Percentiles rank a stretch among this genome's conserved stretches.
phyloP scores from a whole-genome alignment of 164 flowering plant genomes.

The Vitis cinerea region DNA sequence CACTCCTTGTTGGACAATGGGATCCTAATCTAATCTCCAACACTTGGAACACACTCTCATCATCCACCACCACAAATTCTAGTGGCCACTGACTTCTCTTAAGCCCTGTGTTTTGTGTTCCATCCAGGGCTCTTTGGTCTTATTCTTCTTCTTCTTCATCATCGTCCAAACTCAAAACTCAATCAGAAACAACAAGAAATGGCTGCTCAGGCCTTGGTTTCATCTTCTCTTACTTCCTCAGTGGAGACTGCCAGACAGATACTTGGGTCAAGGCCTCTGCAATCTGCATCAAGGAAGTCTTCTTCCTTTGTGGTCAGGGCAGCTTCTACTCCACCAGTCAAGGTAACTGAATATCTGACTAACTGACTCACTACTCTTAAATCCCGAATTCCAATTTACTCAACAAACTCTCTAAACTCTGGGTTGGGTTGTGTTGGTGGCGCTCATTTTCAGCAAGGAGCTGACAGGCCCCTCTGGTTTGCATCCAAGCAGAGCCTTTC shows the following conservation, averaged over 20 bases:
- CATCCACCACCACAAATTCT: constrained; percentile 19
- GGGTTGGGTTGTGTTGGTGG: neutral
- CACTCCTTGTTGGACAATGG: constrained; percentile 30
- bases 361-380: neutral
- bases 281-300: constrained; percentile 36
- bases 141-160: neutral
- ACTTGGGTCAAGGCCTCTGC: constrained; percentile 45
- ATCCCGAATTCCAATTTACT: neutral
- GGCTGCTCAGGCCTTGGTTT: constrained; percentile 80
- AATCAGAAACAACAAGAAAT: constrained; percentile 18
- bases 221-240: constrained; percentile 73
- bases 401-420: neutral
- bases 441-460: constrained; percentile 67
- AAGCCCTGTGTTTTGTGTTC: neutral
- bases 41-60: constrained; percentile 4
- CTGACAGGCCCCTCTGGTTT: constrained; percentile 88
- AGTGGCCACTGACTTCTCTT: neutral
- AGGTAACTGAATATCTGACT: constrained; percentile 37
- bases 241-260: constrained; percentile 64
- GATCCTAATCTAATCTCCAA: constrained; percentile 40
- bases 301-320: constrained; percentile 73
- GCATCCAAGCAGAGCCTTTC: constrained; percentile 93
- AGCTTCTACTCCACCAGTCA: constrained; percentile 81
- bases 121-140: neutral
- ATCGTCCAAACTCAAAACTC: neutral